Evolutionary conservation across 2,329 filamentous ascomycete genomes (phyloP), one percentile per base, ranked within the genome.

Genomic region (Sarocladium strictum): DNA sequence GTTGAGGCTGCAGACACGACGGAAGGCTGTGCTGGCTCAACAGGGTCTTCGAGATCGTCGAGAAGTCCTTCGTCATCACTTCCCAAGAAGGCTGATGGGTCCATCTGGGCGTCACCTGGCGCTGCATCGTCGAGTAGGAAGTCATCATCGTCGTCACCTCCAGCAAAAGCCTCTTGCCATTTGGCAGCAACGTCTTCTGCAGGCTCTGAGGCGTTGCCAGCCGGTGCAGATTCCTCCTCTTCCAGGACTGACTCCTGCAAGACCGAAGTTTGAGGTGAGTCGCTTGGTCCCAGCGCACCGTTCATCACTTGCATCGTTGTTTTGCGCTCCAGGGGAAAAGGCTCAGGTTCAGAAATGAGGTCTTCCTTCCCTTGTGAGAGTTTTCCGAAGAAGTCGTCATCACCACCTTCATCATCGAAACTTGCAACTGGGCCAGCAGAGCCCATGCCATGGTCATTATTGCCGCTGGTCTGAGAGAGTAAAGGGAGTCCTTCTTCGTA

Each of bases 11-110:
- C 55, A 3, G 58, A 50, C 17, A 53, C 55, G 12, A n/a, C 14
- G 3, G 41, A 6, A 19, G 23, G 41, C 24, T 35, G 21, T 49
- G 53, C 23, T 49, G 15, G 37, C 15, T 35, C 33, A 6, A 14
- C 19, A 24, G 43, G 27, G 19, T 77, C 71, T 11, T 75, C 76
- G 3, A 79, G 76, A 55, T 92, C 91, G 6, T 96, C 86, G 10
- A 97, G 73, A 57, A 97, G 87, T 0, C 90, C 91, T 63, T 92
- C 88, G 59, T 89, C 89, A 66, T 96, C 92, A 60, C 92, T 92
- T 45, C 88, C 84, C 59, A 92, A 85, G 60, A 93, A 84, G 1
- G 79, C 77, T 24, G 81, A 73, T 1, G 84, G 78, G 60, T 89
- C 85, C 17, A 88, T 63, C 53, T 76, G 77, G 27, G 68, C 65